Percentiles rank a stretch among this genome's conserved stretches.
Conservation (phyloP, 345 rosid genomes). For the Hypericum perforatum region DNA sequence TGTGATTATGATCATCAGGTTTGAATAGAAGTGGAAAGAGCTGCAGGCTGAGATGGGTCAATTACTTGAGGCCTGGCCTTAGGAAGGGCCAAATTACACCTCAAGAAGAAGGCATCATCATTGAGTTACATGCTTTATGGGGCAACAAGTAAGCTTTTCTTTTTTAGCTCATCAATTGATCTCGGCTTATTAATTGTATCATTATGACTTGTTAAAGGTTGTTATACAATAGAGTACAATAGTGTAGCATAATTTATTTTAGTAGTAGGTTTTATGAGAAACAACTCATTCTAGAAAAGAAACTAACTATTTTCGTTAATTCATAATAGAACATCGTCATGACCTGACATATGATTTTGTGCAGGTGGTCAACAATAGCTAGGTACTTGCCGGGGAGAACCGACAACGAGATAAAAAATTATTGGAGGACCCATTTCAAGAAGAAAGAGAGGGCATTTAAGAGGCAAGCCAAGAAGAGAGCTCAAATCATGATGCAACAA, state of each 20-base stretch:
- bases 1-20: conserved; percentile 24
- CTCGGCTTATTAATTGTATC: not conserved
- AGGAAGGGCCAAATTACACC: conserved; percentile 76
- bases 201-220: not conserved
- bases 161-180: too few species aligned
- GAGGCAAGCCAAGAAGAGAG: conserved; percentile 27
- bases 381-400: conserved; percentile 87
- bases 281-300: not conserved
- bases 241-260: too few species aligned
- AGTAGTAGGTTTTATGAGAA: not conserved
- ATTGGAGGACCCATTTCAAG: conserved; percentile 87
- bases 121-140: conserved; percentile 77
- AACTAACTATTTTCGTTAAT: not conserved
- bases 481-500: conserved; percentile 19
- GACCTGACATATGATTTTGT: not conserved
- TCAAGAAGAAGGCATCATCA: conserved; percentile 73
- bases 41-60: conserved; percentile 90
- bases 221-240: too few species aligned
- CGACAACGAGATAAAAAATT: conserved; percentile 89
- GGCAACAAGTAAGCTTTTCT: conserved; percentile 55
- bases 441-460: conserved; percentile 33
- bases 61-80: conserved; percentile 79
- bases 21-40: conserved; percentile 79
- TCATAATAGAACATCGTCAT: too few species aligned
- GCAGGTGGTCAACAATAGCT: conserved; percentile 90